phyloP scores from a whole-genome alignment of 2,329 filamentous ascomycete genomes.

The Pseudocercospora cruenta region DNA sequence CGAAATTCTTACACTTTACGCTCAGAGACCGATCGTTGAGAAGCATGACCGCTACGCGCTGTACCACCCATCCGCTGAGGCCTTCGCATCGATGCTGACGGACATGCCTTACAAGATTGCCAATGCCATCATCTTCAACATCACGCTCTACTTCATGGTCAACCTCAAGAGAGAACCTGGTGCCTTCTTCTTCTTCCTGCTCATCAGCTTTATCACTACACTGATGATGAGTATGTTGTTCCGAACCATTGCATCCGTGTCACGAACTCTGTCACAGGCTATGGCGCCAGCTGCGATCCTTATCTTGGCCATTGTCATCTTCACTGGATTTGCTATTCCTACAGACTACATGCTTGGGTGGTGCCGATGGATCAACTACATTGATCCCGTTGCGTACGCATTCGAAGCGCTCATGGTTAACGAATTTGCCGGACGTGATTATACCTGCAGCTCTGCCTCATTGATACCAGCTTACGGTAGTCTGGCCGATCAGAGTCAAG shows the following conservation, averaged over 20 bases:
- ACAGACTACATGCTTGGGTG: conserved; percentile 71
- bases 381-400: conserved; percentile 77
- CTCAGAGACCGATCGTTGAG: conserved; percentile 88
- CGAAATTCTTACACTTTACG: conserved; percentile 83
- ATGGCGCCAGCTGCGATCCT: conserved; percentile 60
- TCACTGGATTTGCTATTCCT: conserved; percentile 67
- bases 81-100: conserved; percentile 81
- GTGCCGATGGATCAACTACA: conserved; percentile 81
- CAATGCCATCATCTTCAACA: conserved; percentile 77
- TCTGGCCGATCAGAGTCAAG: conserved; percentile 34
- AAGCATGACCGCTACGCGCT: conserved; percentile 86
- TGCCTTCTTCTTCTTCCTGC: conserved; percentile 82
- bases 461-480: conserved; percentile 46
- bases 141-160: conserved; percentile 84
- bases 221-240: conserved; percentile 86
- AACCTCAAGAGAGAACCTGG: conserved; percentile 74
- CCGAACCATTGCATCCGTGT: conserved; percentile 76
- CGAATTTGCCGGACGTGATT: conserved; percentile 72
- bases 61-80: conserved; percentile 87
- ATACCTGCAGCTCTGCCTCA: conserved; percentile 45
- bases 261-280: conserved; percentile 66
- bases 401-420: conserved; percentile 74
- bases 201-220: conserved; percentile 74
- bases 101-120: conserved; percentile 81
- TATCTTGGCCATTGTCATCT: conserved; percentile 68